Evolutionary conservation across 805 yeast genomes (phyloP).

Genomic region (Cyberlindnera saturnus): DNA sequence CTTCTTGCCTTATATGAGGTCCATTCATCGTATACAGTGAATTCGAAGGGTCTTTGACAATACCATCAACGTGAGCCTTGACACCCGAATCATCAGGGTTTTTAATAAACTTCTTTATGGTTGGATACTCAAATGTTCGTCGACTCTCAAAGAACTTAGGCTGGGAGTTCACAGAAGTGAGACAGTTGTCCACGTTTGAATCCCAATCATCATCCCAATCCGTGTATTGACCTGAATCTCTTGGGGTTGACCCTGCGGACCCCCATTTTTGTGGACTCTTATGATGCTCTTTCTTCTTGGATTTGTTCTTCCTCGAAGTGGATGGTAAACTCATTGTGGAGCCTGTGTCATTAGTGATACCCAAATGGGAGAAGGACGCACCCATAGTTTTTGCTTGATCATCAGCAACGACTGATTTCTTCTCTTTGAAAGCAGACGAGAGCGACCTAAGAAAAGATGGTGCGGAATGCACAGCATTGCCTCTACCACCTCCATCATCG

Average conservation of each 20-base stretch:
- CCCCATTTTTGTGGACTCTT: constrained; percentile 6
- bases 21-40: constrained; percentile 36
- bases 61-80: constrained; percentile 16
- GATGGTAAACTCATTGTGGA: constrained; percentile 7
- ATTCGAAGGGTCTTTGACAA: constrained; percentile 25
- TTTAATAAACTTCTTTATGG: constrained; percentile 22
- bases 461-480: constrained; percentile 44
- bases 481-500: constrained; percentile 64
- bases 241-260: constrained; percentile 18
- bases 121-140: constrained; percentile 23
- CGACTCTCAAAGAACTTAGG: constrained; percentile 27
- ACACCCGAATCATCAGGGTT: constrained; percentile 13
- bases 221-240: constrained; percentile 37
- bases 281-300: constrained; percentile 3
- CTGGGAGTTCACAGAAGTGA: constrained; percentile 20
- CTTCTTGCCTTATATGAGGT: constrained; percentile 33
- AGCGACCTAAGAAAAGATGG: constrained; percentile 23
- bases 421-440: constrained; percentile 24
- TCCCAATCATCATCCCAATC: constrained; percentile 94
- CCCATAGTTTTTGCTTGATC: constrained; percentile 38
- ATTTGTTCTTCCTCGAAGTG: constrained; percentile 10
- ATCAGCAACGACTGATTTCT: constrained; percentile 28
- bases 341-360: constrained; percentile 22
- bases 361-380: constrained; percentile 52
- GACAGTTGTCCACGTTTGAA: constrained; percentile 52